Percentiles rank a stretch among this genome's conserved stretches.
These are phyloP conservation scores for Prunus mira DNA, from an alignment of 306 rosid species.

Conservation along the genomic window DNA sequence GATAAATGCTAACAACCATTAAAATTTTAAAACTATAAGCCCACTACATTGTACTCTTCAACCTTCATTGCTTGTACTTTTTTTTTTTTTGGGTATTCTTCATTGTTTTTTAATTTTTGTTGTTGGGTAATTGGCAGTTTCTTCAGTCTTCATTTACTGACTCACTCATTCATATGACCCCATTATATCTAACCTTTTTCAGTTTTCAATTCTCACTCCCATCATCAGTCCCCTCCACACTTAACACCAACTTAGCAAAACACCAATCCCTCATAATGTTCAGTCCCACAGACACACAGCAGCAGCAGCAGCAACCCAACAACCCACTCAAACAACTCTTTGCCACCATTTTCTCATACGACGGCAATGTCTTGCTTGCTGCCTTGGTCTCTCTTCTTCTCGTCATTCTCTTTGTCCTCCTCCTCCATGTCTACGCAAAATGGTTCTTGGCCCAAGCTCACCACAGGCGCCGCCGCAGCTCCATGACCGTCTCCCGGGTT, in stretches of 20 bases:
- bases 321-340: slow-evolving; percentile 40
- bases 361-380: slow-evolving; percentile 75
- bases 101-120: neutral
- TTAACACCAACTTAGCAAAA: neutral
- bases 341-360: slow-evolving; percentile 63
- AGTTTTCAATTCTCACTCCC: slow-evolving; percentile 14
- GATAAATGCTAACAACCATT: too few species aligned
- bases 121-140: neutral
- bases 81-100: neutral
- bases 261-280: slow-evolving; percentile 28
- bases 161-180: neutral
- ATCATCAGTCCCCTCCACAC: neutral
- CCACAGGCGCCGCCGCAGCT: slow-evolving; percentile 39
- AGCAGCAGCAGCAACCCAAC: slow-evolving; percentile 7
- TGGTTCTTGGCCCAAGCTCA: slow-evolving; percentile 72
- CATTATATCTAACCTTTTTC: neutral
- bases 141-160: neutral
- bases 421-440: slow-evolving; percentile 86
- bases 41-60: too few species aligned
- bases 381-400: slow-evolving; percentile 75
- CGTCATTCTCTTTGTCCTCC: slow-evolving; percentile 83
- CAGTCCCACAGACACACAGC: slow-evolving; percentile 23
- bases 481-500: slow-evolving; percentile 53
- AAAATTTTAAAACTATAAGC: too few species aligned
- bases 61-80: too few species aligned